Conservation (phyloP, 176 grass and related monocot genomes). For the Musa beccarii region DNA sequence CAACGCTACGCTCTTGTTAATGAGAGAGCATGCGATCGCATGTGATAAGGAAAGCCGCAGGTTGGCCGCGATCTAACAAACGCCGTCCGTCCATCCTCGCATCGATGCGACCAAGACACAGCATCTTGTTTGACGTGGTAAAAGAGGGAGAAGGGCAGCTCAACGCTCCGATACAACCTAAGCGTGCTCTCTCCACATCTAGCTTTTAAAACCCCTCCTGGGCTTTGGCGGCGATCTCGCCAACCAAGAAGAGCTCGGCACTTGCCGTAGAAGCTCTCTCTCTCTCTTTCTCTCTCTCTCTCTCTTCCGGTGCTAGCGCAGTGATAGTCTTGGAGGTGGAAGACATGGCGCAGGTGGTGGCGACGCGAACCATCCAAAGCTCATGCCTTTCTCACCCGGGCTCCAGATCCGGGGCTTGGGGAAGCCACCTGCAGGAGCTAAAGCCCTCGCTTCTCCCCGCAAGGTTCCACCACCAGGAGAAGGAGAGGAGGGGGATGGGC, state of each 20-base stretch:
- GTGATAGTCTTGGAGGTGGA: not conserved
- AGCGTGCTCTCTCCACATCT: not conserved
- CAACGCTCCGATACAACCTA: not conserved
- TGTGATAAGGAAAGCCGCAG: not conserved
- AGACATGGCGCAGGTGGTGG: conserved; percentile 63
- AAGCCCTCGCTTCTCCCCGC: conserved; percentile 25
- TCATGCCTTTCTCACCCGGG: conserved; percentile 13
- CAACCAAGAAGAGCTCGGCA: not conserved
- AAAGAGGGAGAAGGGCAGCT: not conserved
- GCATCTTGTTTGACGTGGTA: not conserved
- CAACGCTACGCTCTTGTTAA: not conserved
- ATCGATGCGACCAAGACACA: not conserved
- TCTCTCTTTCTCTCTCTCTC: not conserved
- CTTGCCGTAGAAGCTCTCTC: not conserved
- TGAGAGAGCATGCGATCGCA: not conserved
- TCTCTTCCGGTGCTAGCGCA: not conserved
- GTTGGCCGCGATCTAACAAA: not conserved
- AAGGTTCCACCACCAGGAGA: conserved; percentile 17
- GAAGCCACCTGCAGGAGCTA: not conserved
- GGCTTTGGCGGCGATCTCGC: not conserved
- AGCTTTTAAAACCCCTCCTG: not conserved
- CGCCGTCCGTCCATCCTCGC: not conserved
- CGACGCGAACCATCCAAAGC: conserved; percentile 23
- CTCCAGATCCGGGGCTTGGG: conserved; percentile 20
- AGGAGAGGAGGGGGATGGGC: conserved; percentile 26